These are phyloP conservation scores for Prototheca cutis DNA, from an alignment of 163 green algal genomes.

Conservation along the genomic window DNA sequence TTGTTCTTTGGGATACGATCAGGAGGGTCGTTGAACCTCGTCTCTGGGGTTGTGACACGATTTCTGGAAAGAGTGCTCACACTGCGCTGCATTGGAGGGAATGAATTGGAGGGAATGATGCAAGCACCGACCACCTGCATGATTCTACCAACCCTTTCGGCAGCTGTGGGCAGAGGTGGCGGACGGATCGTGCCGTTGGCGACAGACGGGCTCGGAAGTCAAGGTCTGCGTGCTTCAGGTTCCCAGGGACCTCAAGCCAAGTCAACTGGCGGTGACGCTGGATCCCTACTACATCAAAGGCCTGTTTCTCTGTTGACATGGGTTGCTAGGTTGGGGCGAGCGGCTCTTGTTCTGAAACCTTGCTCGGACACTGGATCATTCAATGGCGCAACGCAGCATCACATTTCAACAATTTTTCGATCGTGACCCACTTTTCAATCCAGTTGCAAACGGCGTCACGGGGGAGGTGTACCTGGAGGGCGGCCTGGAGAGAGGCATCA, in stretches of 20 bases:
- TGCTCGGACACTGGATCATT: no score
- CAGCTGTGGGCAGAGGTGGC: slow-evolving; percentile 45
- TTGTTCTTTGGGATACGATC: no score
- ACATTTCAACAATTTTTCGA: no score
- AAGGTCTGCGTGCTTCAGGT: slow-evolving; percentile 38
- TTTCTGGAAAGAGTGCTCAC: no score
- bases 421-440: neutral
- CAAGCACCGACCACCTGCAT: neutral
- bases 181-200: slow-evolving; percentile 50
- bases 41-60: no score
- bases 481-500: slow-evolving; percentile 45
- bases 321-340: no score
- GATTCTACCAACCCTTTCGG: neutral
- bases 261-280: slow-evolving; percentile 39
- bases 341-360: no score
- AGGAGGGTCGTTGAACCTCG: no score
- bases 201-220: slow-evolving; percentile 48
- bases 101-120: slow-evolving; percentile 1
- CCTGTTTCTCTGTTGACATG: no score
- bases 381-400: no score
- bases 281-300: slow-evolving; percentile 30
- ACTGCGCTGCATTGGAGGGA: no score
- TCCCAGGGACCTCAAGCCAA: slow-evolving; percentile 17
- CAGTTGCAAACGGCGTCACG: slow-evolving; percentile 17
- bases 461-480: slow-evolving; percentile 48